A percentile compares a stretch with the other conserved stretches of the same genome.
Evolutionary conservation across 495 filamentous ascomycete genomes (phyloP).

Genomic region (Annulohypoxylon bovei): DNA sequence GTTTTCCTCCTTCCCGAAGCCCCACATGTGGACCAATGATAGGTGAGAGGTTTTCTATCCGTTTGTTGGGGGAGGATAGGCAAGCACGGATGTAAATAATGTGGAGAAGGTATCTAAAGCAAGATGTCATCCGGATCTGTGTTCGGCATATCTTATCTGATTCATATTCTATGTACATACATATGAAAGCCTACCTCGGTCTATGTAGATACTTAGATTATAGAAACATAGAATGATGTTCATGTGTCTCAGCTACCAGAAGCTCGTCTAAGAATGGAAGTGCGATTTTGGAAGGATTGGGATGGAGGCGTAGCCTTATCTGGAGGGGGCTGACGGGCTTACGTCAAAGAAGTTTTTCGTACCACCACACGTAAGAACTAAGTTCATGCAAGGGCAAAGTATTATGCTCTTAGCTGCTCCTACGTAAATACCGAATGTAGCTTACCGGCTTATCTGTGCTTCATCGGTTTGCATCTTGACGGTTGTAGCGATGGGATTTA

Average conservation of each 20-base stretch:
- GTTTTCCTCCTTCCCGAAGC: constrained; percentile 19
- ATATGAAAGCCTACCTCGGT: constrained; percentile 8
- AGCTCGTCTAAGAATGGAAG: neutral
- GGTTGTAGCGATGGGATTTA: neutral
- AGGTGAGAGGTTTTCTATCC: constrained; percentile 6
- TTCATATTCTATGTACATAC: no score
- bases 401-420: neutral
- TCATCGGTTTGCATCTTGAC: neutral
- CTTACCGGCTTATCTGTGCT: neutral
- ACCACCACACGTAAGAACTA: constrained; percentile 9
- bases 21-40: constrained; percentile 22
- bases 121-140: neutral
- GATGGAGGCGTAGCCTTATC: constrained; percentile 26
- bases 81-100: neutral
- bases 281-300: constrained; percentile 4
- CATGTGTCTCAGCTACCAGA: neutral
- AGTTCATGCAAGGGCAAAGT: constrained; percentile 34
- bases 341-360: constrained; percentile 27
- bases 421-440: neutral
- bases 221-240: neutral
- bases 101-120: constrained; percentile 24
- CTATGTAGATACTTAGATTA: neutral
- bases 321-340: constrained; percentile 34
- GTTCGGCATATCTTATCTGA: neutral
- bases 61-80: constrained; percentile 35